Evolutionary conservation across 2,329 filamentous ascomycete genomes (phyloP).

Genomic region (Sordariomycetes sp.): DNA sequence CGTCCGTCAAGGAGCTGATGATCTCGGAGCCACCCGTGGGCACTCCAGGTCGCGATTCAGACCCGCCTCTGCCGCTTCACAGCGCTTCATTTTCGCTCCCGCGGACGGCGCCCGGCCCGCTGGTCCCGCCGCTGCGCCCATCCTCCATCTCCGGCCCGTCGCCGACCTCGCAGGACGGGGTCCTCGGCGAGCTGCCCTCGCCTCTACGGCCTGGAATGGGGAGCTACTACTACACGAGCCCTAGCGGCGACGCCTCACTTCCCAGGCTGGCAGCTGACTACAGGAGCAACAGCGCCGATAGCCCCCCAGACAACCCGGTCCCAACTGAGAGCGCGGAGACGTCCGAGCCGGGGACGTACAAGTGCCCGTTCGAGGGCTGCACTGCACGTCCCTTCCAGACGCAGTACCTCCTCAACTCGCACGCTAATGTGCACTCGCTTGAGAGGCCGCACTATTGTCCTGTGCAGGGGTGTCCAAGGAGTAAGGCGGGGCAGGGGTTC

Average conservation of each 20-base stretch:
- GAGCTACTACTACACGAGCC: slow-evolving; percentile 21
- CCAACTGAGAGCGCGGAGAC: background rate
- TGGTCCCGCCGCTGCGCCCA: slow-evolving; percentile 6
- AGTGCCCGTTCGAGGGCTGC: slow-evolving; percentile 35
- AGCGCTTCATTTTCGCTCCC: slow-evolving; percentile 19
- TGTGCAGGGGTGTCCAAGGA: slow-evolving; percentile 47
- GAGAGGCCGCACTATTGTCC: slow-evolving; percentile 53
- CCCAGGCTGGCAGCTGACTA: slow-evolving; percentile 20
- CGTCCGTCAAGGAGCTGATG: background rate
- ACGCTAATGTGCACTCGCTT: slow-evolving; percentile 59
- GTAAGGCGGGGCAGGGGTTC: slow-evolving; percentile 53
- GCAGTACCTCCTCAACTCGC: slow-evolving; percentile 64
- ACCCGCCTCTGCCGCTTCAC: slow-evolving; percentile 10
- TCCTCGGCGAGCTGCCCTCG: slow-evolving; percentile 29
- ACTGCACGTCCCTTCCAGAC: slow-evolving; percentile 65
- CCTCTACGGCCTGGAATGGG: slow-evolving; percentile 27
- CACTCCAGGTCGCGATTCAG: background rate
- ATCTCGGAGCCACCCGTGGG: background rate
- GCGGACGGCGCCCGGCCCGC: slow-evolving; percentile 18
- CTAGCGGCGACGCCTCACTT: background rate
- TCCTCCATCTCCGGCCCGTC: slow-evolving; percentile 25
- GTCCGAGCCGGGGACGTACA: slow-evolving; percentile 1
- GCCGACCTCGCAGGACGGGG: slow-evolving; percentile 35
- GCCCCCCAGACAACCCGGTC: slow-evolving; percentile 25
- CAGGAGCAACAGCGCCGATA: slow-evolving; percentile 24